These are phyloP conservation scores for Metschnikowia lochheadii DNA, from an alignment of 805 yeast genomes.

Conservation along the genomic window DNA sequence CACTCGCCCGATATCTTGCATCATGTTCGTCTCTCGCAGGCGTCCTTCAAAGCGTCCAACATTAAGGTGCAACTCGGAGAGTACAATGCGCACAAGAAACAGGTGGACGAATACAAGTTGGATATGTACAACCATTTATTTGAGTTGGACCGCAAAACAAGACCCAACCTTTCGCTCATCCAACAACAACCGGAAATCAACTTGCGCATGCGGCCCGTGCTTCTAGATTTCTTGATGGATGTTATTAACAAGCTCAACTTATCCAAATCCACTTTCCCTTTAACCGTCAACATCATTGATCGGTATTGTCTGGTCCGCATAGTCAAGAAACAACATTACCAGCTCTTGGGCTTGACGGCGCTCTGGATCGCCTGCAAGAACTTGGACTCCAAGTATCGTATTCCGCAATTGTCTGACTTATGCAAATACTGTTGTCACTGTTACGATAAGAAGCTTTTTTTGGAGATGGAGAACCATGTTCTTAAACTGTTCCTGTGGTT, in stretches of 20 bases:
- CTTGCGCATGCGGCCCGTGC: slow-evolving; percentile 40
- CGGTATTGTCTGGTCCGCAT: slow-evolving; percentile 42
- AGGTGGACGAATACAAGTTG: slow-evolving; percentile 43
- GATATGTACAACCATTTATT: slow-evolving; percentile 39
- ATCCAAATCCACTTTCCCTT: slow-evolving; percentile 40
- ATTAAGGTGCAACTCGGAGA: slow-evolving; percentile 43
- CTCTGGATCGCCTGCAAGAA: slow-evolving; percentile 45
- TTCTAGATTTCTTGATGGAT: slow-evolving; percentile 42
- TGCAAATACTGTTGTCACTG: slow-evolving; percentile 56
- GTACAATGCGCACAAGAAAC: slow-evolving; percentile 40
- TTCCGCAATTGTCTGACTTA: slow-evolving; percentile 50
- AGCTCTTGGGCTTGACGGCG: slow-evolving; percentile 40
- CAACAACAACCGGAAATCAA: slow-evolving; percentile 46
- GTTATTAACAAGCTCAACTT: slow-evolving; percentile 39
- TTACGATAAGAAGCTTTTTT: slow-evolving; percentile 52
- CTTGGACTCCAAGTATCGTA: slow-evolving; percentile 53
- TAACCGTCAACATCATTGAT: slow-evolving; percentile 43
- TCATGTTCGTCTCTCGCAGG: slow-evolving; percentile 27
- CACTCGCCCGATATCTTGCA: slow-evolving; percentile 16
- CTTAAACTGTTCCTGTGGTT: slow-evolving; percentile 63
- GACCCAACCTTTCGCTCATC: slow-evolving; percentile 27
- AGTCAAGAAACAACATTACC: slow-evolving; percentile 44
- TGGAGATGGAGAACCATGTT: slow-evolving; percentile 67
- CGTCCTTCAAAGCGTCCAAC: slow-evolving; percentile 36
- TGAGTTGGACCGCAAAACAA: slow-evolving; percentile 19